Percentiles rank a stretch among this genome's conserved stretches.
Conservation (phyloP, 495 filamentous ascomycete genomes). For the Immersiella caudata region DNA sequence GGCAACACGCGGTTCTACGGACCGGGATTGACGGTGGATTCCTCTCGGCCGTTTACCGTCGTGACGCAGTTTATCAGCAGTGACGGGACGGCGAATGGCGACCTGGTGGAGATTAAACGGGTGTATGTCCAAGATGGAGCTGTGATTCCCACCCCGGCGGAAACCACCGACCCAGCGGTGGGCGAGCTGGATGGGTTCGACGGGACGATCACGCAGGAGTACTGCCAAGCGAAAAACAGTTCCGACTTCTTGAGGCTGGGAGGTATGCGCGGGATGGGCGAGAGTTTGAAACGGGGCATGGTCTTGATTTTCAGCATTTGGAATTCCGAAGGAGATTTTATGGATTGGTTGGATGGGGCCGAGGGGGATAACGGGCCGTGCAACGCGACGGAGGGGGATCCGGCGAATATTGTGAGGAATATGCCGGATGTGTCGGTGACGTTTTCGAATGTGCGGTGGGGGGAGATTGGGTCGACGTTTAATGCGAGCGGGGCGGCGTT, state of each 20-base stretch:
- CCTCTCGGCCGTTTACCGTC: conserved; percentile 62
- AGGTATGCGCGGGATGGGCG: conserved; percentile 60
- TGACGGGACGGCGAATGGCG: conserved; percentile 50
- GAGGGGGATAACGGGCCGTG: conserved; percentile 58
- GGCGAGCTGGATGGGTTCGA: conserved; percentile 40
- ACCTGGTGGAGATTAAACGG: conserved; percentile 59
- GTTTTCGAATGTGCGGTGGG: conserved; percentile 67
- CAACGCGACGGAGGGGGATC: conserved; percentile 55
- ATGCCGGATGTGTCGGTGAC: conserved; percentile 55
- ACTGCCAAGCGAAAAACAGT: conserved; percentile 60
- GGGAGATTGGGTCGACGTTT: conserved; percentile 62
- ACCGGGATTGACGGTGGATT: conserved; percentile 58
- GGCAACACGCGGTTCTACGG: conserved; percentile 61
- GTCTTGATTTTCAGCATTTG: conserved; percentile 67
- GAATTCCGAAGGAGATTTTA: conserved; percentile 60
- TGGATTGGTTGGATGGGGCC: conserved; percentile 64
- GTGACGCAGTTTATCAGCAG: conserved; percentile 67
- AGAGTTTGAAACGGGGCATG: conserved; percentile 63
- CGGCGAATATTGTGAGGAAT: conserved; percentile 50
- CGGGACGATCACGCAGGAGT: conserved; percentile 58
- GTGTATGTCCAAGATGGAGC: conserved; percentile 64
- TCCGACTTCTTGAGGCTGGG: conserved; percentile 57
- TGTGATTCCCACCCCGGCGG: conserved; percentile 49
- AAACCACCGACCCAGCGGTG: conserved; percentile 40
- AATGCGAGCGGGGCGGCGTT: background rate